A percentile compares a stretch with the other conserved stretches of the same genome.
These are phyloP conservation scores for Pleurozium schreberi DNA, from an alignment of 225 moss, liverwort and hornwort genomes.

Conservation along the genomic window DNA sequence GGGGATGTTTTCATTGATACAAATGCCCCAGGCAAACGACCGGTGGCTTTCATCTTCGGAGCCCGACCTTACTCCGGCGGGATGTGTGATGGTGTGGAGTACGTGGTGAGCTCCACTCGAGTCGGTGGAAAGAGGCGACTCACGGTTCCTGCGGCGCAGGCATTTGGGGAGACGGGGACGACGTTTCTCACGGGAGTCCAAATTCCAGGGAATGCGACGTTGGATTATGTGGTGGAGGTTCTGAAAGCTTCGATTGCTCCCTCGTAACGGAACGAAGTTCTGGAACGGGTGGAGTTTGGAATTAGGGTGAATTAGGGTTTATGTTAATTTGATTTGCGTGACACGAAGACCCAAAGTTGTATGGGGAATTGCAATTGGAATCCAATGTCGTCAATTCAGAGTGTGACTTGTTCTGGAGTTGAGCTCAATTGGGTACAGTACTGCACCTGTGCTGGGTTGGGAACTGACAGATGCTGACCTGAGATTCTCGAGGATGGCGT, in stretches of 20 bases:
- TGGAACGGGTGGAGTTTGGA: background rate
- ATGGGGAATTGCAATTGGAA: background rate
- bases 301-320: background rate
- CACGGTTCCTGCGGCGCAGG: slow-evolving; percentile 55
- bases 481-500: background rate
- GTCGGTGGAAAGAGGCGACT: slow-evolving; percentile 73
- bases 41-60: slow-evolving; percentile 75
- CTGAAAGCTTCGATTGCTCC: slow-evolving; percentile 80
- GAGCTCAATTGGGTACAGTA: background rate
- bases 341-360: background rate
- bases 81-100: slow-evolving; percentile 80
- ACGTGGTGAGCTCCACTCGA: slow-evolving; percentile 54
- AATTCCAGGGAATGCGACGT: slow-evolving; percentile 48
- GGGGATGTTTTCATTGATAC: slow-evolving; percentile 67
- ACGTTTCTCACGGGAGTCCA: slow-evolving; percentile 35
- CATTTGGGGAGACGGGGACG: slow-evolving; percentile 69
- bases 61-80: slow-evolving; percentile 63
- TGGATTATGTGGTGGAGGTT: slow-evolving; percentile 73
- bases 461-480: background rate
- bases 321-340: background rate
- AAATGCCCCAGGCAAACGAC: slow-evolving; percentile 27
- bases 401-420: background rate
- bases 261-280: background rate
- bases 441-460: background rate
- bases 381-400: background rate